Conservation (phyloP, 768 basidiomycete species). For the Favolaschia claudopus region DNA sequence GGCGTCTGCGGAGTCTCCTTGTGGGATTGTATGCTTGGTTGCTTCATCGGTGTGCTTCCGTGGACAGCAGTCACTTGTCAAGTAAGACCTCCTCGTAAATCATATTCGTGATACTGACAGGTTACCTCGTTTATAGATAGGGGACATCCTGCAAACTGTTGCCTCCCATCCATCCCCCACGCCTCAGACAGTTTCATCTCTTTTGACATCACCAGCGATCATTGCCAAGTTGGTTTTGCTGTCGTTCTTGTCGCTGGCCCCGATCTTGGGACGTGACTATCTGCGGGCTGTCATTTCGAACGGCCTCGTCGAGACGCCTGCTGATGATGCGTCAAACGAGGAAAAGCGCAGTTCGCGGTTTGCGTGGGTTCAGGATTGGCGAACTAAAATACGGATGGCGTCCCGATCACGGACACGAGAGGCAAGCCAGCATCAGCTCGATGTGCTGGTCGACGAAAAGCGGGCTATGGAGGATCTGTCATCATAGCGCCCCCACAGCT, state of each 20-base stretch:
- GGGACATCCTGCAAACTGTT: conserved; percentile 86
- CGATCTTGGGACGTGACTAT: conserved; percentile 78
- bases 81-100: conserved; percentile 47
- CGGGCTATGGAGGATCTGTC: conserved; percentile 45
- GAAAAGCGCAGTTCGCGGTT: conserved; percentile 50
- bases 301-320: conserved; percentile 27
- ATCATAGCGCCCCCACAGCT: background rate
- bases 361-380: conserved; percentile 73
- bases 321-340: conserved; percentile 26
- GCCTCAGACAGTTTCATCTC: conserved; percentile 80
- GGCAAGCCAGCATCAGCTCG: conserved; percentile 53
- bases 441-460: conserved; percentile 66
- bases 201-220: conserved; percentile 86
- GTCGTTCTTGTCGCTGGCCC: conserved; percentile 85
- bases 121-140: conserved; percentile 59
- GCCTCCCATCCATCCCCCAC: conserved; percentile 75
- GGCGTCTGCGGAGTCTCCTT: conserved; percentile 87
- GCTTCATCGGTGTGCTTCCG: conserved; percentile 84
- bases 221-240: conserved; percentile 85
- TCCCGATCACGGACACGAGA: conserved; percentile 59
- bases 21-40: conserved; percentile 77
- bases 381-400: conserved; percentile 61
- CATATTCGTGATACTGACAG: background rate
- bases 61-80: conserved; percentile 95
- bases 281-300: conserved; percentile 63